Evolutionary conservation across 164 flowering plant genomes (phyloP).

Genomic region (Macadamia integrifolia): DNA sequence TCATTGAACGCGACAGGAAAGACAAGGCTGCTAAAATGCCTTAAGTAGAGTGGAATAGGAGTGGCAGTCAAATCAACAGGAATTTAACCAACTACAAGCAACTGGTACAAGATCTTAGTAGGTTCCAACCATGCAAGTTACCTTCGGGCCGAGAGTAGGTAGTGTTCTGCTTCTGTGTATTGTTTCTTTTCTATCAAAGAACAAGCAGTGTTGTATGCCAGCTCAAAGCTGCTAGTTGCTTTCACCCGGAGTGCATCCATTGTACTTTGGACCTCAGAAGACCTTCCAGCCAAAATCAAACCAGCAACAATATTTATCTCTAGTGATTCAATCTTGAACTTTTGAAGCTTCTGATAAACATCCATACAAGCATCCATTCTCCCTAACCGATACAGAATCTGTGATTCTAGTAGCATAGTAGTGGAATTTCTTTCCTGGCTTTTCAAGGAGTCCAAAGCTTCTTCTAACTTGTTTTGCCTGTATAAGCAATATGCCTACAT

Average conservation of each 20-base stretch:
- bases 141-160: conserved; percentile 77
- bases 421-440: conserved; percentile 44
- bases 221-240: conserved; percentile 83
- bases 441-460: conserved; percentile 63
- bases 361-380: conserved; percentile 70
- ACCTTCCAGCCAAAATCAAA: conserved; percentile 70
- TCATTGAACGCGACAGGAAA: background rate
- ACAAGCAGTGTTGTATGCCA: conserved; percentile 92
- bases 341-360: conserved; percentile 68
- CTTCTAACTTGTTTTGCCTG: conserved; percentile 81
- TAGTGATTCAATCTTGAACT: conserved; percentile 58
- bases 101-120: background rate
- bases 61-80: background rate
- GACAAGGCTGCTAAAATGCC: background rate
- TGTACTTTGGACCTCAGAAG: conserved; percentile 71
- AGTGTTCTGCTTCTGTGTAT: conserved; percentile 74
- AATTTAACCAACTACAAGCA: background rate
- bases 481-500: conserved; percentile 86
- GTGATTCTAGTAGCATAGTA: conserved; percentile 68
- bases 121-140: conserved; percentile 14
- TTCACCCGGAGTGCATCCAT: conserved; percentile 61
- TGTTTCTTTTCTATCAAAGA: conserved; percentile 67
- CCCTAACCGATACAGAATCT: conserved; percentile 79
- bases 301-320: conserved; percentile 78
- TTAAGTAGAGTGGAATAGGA: too few species aligned